Evolutionary conservation across 75 land plant species (phyloP).

Genomic region (Larix kaempferi): DNA sequence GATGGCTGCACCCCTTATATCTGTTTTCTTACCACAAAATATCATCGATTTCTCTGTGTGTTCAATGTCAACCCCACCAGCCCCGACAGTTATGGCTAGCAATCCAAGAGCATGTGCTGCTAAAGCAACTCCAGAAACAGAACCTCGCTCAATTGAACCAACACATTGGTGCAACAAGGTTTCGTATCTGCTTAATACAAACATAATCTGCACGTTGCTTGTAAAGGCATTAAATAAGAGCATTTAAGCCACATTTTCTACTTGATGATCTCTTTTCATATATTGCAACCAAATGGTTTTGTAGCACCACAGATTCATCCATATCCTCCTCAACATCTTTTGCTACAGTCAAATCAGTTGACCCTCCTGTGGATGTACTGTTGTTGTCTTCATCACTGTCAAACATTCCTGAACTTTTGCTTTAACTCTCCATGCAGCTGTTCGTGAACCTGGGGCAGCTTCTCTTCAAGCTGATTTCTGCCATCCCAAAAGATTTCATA

Average conservation of each 20-base stretch:
- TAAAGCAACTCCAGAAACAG: conserved; percentile 18
- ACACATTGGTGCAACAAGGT: conserved; percentile 30
- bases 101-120: conserved; percentile 41
- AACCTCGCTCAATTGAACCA: conserved; percentile 21
- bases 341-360: too few relatives aligned
- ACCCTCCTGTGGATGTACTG: too few relatives aligned
- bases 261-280: conserved; percentile 31
- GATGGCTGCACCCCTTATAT: too few relatives aligned
- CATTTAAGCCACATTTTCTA: conserved; percentile 36
- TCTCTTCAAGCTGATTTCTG: too few relatives aligned
- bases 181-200: conserved; percentile 26
- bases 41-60: conserved; percentile 72
- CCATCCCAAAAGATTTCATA: too few relatives aligned
- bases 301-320: too few relatives aligned
- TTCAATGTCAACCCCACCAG: conserved; percentile 52
- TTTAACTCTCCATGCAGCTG: too few relatives aligned
- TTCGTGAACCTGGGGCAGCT: too few relatives aligned
- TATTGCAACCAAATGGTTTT: too few relatives aligned
- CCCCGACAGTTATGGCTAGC: conserved; percentile 37
- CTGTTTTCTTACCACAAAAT: conserved; percentile 45
- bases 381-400: too few relatives aligned
- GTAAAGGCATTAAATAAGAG: conserved; percentile 28
- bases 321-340: too few relatives aligned
- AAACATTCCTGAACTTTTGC: too few relatives aligned
- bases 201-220: conserved; percentile 20